Evolutionary conservation across 164 flowering plant genomes (phyloP).

Genomic region (Aristolochia contorta): DNA sequence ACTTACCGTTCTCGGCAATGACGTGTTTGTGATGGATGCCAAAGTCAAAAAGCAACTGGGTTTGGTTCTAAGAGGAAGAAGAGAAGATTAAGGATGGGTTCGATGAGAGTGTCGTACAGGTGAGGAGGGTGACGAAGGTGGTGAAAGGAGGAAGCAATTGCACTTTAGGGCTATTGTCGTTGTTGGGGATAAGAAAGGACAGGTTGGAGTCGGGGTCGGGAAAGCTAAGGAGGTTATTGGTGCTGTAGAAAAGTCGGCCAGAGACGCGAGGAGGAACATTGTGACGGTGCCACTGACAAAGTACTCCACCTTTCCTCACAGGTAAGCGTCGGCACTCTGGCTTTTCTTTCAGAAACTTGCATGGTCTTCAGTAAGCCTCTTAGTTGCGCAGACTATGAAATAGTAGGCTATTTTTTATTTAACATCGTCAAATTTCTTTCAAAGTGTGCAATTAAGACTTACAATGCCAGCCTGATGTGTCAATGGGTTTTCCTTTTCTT

Average conservation of each 20-base stretch:
- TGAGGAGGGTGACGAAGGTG: constrained; percentile 91
- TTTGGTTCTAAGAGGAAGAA: constrained; percentile 42
- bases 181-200: constrained; percentile 85
- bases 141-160: constrained; percentile 92
- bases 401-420: no score
- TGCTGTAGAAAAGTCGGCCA: constrained; percentile 78
- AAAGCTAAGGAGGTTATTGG: constrained; percentile 76
- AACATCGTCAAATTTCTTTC: neutral
- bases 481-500: no score
- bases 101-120: constrained; percentile 88
- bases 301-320: constrained; percentile 79
- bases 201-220: constrained; percentile 90
- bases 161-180: constrained; percentile 77
- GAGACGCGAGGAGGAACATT: constrained; percentile 70
- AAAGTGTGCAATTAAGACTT: neutral
- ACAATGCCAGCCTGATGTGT: no score
- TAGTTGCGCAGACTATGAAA: no score
- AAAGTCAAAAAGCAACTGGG: constrained; percentile 45
- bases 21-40: constrained; percentile 63
- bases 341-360: no score
- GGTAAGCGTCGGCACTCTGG: constrained; percentile 24
- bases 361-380: no score
- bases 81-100: constrained; percentile 77
- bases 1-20: constrained; percentile 51
- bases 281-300: constrained; percentile 81